Conservation (phyloP, 768 basidiomycete species). For the Lentinus brumalis region DNA sequence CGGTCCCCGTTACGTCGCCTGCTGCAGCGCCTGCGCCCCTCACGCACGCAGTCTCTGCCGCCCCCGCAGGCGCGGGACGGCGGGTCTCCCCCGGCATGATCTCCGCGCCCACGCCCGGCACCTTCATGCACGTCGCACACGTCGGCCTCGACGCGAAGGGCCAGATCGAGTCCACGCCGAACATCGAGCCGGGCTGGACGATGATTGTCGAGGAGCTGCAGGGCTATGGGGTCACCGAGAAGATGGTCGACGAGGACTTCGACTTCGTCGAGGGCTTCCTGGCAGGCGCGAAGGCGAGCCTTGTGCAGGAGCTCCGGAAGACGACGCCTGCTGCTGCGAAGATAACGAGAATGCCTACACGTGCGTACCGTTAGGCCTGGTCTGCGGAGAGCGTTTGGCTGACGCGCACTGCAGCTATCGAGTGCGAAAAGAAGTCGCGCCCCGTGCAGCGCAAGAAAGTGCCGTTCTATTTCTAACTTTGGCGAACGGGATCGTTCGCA, state of each 20-base stretch:
- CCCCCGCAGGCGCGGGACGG: neutral
- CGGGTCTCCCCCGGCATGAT: slow-evolving; percentile 46
- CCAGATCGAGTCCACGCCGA: slow-evolving; percentile 53
- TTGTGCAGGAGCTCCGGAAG: slow-evolving; percentile 19
- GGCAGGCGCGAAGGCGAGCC: slow-evolving; percentile 27
- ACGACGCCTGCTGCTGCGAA: neutral
- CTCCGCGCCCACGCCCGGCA: slow-evolving; percentile 57
- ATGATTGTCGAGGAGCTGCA: slow-evolving; percentile 39
- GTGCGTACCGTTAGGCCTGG: neutral
- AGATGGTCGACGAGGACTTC: slow-evolving; percentile 33
- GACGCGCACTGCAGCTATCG: neutral
- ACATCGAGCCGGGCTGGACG: slow-evolving; percentile 57
- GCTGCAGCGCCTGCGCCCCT: neutral
- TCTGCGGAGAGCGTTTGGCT: neutral
- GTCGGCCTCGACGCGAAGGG: slow-evolving; percentile 57
- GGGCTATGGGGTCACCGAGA: slow-evolving; percentile 38
- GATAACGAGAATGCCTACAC: slow-evolving; percentile 1
- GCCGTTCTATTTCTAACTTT: neutral
- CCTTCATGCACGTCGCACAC: slow-evolving; percentile 69
- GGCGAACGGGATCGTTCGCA: too few relatives aligned
- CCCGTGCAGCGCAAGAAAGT: slow-evolving; percentile 2
- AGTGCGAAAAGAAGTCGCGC: neutral
- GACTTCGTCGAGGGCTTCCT: slow-evolving; percentile 38
- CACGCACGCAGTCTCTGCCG: neutral
- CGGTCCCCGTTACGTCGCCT: neutral